phyloP scores from a whole-genome alignment of 1,284 basidiomycete genomes.

The Irpex sp. region DNA sequence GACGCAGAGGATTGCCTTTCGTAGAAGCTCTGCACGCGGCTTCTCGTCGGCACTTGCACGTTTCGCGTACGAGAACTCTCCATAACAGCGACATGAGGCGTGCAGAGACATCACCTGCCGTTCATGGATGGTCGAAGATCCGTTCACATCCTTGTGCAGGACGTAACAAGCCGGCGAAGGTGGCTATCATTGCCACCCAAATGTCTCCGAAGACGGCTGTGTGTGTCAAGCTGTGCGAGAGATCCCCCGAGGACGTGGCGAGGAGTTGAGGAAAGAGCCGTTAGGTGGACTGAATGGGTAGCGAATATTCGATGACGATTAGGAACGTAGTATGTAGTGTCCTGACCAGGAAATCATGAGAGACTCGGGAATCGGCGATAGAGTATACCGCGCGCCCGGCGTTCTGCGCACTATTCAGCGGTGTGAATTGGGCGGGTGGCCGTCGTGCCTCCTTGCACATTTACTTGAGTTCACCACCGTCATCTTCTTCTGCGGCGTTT shows the following conservation, averaged over 20 bases:
- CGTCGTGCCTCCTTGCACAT: background rate
- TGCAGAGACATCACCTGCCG: background rate
- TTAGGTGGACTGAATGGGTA: background rate
- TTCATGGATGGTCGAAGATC: background rate
- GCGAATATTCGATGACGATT: background rate
- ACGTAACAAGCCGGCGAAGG: background rate
- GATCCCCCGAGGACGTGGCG: background rate
- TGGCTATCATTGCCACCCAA: background rate
- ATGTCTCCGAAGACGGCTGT: background rate
- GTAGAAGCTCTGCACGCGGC: background rate
- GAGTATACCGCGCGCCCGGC: background rate
- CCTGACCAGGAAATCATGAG: background rate
- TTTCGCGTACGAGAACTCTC: background rate
- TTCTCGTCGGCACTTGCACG: background rate
- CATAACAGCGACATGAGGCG: background rate
- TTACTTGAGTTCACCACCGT: background rate
- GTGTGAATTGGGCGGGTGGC: background rate
- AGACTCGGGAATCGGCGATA: background rate
- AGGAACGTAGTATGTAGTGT: background rate
- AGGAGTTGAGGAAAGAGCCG: background rate
- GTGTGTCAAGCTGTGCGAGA: background rate
- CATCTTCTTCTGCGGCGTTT: background rate
- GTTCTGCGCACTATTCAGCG: background rate
- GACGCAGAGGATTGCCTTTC: background rate
- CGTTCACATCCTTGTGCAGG: background rate